Evolutionary conservation across 2,329 filamentous ascomycete genomes (phyloP).

Genomic region (Colletotrichum cuscutae): DNA sequence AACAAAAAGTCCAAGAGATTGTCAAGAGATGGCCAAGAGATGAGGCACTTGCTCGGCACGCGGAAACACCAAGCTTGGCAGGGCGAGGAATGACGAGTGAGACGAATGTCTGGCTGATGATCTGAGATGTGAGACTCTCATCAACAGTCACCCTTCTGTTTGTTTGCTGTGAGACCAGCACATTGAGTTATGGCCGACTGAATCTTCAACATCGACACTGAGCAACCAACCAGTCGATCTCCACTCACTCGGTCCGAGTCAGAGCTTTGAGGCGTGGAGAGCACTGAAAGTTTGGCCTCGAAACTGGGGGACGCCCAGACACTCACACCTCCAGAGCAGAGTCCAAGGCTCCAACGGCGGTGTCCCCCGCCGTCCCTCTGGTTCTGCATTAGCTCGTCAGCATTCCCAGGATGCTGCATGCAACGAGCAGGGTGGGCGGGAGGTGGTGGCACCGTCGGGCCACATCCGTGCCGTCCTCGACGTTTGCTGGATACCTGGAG

Average conservation of each 20-base stretch:
- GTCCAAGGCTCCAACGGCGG: not conserved
- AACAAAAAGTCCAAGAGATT: not conserved
- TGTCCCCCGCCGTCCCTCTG: not conserved
- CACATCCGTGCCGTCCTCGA: constrained; percentile 1
- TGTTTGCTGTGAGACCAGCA: not conserved
- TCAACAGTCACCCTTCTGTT: not conserved
- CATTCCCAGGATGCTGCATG: constrained; percentile 10
- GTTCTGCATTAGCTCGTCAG: not conserved
- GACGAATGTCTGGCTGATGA: not conserved
- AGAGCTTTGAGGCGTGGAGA: not conserved
- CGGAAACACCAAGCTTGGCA: constrained; percentile 18
- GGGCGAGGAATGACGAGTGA: not conserved
- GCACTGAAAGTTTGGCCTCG: not conserved
- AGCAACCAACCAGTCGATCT: not conserved
- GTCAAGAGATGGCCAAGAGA: constrained; percentile 33
- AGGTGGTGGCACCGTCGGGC: not conserved
- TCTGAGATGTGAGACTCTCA: not conserved
- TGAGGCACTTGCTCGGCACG: constrained; percentile 27
- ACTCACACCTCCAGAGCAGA: not conserved
- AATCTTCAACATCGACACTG: not conserved
- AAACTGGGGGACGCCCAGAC: constrained; percentile 4
- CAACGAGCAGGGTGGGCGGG: constrained; percentile 1
- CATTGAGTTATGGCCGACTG: not conserved
- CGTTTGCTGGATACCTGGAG: not conserved
- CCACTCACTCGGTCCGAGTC: not conserved